Evolutionary conservation across 768 basidiomycete genomes (phyloP), one percentile per base, ranked within the genome.

Genomic region (Termitomyces sp.): DNA sequence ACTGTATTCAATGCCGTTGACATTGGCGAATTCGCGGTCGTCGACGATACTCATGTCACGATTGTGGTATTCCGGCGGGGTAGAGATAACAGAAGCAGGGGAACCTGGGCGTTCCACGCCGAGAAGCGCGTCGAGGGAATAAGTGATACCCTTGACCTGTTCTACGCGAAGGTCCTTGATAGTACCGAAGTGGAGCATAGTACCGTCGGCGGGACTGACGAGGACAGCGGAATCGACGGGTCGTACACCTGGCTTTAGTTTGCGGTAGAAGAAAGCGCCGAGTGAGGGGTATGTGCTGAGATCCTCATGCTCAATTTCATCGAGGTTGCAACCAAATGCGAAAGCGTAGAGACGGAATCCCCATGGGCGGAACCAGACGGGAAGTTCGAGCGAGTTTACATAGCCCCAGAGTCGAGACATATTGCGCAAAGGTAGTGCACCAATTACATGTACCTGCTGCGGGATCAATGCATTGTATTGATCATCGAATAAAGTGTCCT

Each of bases 401-500:
- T 95, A 96, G 6, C 97, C 97, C 95, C 96, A 98, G 5, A 98
- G 74, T 1, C 96, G 89, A n/a, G 96, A 98, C 71, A 98, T 86
- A 63, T 94, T 94, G 46, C 96, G 87, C 6, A 98, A 83, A 0
- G 97, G 97, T 1, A 99, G 83, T 10, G 96, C 96, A 56, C 96
- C 96, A 55, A 98, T 81, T 51, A 98, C 95, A 75, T 96, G 92
- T n/a, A 98, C 94, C 94, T 93, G 63, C 8, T 49, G 51, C 34
- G 40, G 6, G 53, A 47, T 50, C 20, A 57, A 42, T 36, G 29
- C 29, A 47, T 47, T 37, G 50, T 17, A 36, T 38, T 37, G 12
- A 40, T 17, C 38, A 25, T n/a, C 45, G 17, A 45, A 43, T 50
- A 9, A 56, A 3, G 53, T 58, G 38, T 29, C 77, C 87, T 67